Conservation (phyloP, 768 basidiomycete genomes). For the Asterophora parasitica region DNA sequence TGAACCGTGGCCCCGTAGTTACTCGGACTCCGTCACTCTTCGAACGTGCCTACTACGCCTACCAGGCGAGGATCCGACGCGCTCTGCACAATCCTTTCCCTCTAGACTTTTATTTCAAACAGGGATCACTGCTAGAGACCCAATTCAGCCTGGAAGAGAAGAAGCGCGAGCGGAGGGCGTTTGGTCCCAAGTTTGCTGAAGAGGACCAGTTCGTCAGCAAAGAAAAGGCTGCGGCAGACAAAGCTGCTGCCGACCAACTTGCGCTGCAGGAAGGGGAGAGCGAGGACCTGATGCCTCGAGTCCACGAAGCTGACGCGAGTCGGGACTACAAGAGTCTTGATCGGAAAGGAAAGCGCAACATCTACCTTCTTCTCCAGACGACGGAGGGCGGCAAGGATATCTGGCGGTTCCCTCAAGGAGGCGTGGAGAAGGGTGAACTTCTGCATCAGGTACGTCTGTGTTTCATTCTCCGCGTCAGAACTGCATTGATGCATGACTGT, state of each 20-base stretch:
- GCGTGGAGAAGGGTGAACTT: constrained; percentile 56
- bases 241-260: constrained; percentile 54
- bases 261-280: constrained; percentile 56
- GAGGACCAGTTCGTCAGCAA: constrained; percentile 38
- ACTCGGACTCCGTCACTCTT: constrained; percentile 69
- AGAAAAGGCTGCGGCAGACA: constrained; percentile 46
- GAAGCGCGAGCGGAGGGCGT: constrained; percentile 65
- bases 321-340: constrained; percentile 73
- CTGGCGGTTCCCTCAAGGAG: constrained; percentile 83
- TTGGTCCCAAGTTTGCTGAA: constrained; percentile 57
- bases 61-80: constrained; percentile 78
- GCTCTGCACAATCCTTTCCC: constrained; percentile 88
- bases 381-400: constrained; percentile 41
- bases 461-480: not conserved
- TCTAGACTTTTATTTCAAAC: constrained; percentile 90
- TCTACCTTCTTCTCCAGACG: constrained; percentile 78
- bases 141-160: constrained; percentile 76
- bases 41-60: constrained; percentile 77
- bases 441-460: constrained; percentile 64
- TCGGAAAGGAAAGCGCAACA: constrained; percentile 75
- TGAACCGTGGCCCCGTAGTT: constrained; percentile 75
- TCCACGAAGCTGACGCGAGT: constrained; percentile 53
- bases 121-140: constrained; percentile 78
- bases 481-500: constrained; percentile 1
- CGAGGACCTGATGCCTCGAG: constrained; percentile 57